A percentile compares a stretch with the other conserved stretches of the same genome.
Evolutionary conservation across 164 flowering plant species (phyloP).

Genomic region (Berberis vulgaris): DNA sequence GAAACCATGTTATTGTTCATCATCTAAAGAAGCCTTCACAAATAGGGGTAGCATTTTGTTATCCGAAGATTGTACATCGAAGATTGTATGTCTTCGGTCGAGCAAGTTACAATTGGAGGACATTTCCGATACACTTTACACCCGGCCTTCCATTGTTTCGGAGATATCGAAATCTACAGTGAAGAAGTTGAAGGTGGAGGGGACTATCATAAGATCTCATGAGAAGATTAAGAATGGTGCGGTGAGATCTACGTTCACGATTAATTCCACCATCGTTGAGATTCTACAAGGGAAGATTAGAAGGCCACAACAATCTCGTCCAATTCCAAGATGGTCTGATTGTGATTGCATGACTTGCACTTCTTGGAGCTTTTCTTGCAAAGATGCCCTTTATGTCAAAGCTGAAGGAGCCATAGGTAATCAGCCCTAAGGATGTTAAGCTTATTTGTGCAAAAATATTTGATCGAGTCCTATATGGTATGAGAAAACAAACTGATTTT

Average conservation of each 20-base stretch:
- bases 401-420: constrained; percentile 56
- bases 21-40: constrained; percentile 53
- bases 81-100: constrained; percentile 50
- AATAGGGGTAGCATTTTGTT: constrained; percentile 64
- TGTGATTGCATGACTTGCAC: constrained; percentile 69
- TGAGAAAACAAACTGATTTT: too few relatives aligned
- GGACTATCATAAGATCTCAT: constrained; percentile 4
- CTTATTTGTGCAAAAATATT: too few relatives aligned
- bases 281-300: constrained; percentile 76
- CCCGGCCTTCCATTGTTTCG: constrained; percentile 55
- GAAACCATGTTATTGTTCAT: constrained; percentile 84
- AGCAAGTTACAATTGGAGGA: constrained; percentile 69
- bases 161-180: constrained; percentile 50
- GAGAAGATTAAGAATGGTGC: constrained; percentile 21
- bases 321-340: constrained; percentile 86
- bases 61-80: constrained; percentile 66
- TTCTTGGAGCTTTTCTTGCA: constrained; percentile 48
- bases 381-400: constrained; percentile 55
- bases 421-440: background rate
- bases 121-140: constrained; percentile 82
- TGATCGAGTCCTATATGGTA: too few relatives aligned
- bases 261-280: constrained; percentile 66
- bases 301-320: constrained; percentile 32
- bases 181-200: constrained; percentile 24
- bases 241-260: constrained; percentile 39